phyloP scores from a whole-genome alignment of 176 grass and related monocot species.

The Eremochloa ophiuroides region DNA sequence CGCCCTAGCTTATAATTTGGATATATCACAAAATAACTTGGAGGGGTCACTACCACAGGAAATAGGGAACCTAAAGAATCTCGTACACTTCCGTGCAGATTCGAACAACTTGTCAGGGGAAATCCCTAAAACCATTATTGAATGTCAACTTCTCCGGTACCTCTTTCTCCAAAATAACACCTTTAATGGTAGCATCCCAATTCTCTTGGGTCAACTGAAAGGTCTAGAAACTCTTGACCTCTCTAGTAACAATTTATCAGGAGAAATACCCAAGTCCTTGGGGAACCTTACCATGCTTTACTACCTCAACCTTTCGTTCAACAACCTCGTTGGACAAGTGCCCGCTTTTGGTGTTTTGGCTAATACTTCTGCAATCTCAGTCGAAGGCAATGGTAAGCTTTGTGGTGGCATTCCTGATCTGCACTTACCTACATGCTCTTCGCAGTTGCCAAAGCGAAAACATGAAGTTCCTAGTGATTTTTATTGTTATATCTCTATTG shows the following conservation, averaged over 20 bases:
- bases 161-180: slow-evolving; percentile 26
- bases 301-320: slow-evolving; percentile 23
- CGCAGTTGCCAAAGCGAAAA: neutral
- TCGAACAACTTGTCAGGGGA: slow-evolving; percentile 26
- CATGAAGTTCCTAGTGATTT: neutral
- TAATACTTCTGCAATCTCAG: slow-evolving; percentile 6
- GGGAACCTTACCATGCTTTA: neutral
- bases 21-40: slow-evolving; percentile 24
- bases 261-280: slow-evolving; percentile 6
- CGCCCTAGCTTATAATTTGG: neutral
- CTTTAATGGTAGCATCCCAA: slow-evolving; percentile 16
- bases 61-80: slow-evolving; percentile 9
- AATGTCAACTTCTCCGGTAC: slow-evolving; percentile 32
- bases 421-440: slow-evolving; percentile 13
- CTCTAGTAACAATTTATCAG: slow-evolving; percentile 24
- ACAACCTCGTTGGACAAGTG: slow-evolving; percentile 30
- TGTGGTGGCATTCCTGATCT: slow-evolving; percentile 24
- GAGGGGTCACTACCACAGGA: slow-evolving; percentile 21
- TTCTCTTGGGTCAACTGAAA: neutral
- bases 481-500: slow-evolving; percentile 1
- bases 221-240: slow-evolving; percentile 17
- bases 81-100: slow-evolving; percentile 13
- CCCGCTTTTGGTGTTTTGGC: slow-evolving; percentile 8
- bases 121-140: slow-evolving; percentile 29
- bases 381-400: slow-evolving; percentile 31